These are phyloP conservation scores for Populus hybrid DNA, from an alignment of 441 rosid genomes.

Conservation along the genomic window DNA sequence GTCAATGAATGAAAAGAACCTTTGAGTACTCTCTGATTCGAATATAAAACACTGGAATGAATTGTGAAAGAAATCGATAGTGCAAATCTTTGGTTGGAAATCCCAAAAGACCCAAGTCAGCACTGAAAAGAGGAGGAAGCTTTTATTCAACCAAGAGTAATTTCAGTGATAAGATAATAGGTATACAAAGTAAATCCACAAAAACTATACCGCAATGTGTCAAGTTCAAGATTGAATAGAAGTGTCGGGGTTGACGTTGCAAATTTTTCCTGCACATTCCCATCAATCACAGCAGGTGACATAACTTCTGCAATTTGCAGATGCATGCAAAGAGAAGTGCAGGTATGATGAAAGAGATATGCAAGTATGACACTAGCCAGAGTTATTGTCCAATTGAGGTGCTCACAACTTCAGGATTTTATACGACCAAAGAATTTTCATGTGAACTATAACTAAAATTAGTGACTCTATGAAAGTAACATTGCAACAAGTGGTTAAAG, in stretches of 20 bases:
- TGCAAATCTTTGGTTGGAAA: constrained; percentile 94
- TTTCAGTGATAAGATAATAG: constrained; percentile 6
- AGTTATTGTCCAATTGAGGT: neutral
- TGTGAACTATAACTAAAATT: neutral
- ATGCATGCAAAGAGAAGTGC: neutral
- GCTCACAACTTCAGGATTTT: neutral
- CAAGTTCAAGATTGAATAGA: constrained; percentile 90
- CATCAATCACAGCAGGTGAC: constrained; percentile 12
- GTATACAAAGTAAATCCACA: constrained; percentile 11
- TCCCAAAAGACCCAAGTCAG: constrained; percentile 90
- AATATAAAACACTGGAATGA: constrained; percentile 75
- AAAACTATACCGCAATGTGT: constrained; percentile 74
- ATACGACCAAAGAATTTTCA: neutral
- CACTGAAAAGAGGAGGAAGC: constrained; percentile 47
- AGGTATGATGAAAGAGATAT: neutral
- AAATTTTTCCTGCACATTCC: constrained; percentile 65
- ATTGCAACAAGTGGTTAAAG: neutral
- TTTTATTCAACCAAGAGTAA: constrained; percentile 19
- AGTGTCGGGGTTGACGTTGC: constrained; percentile 75
- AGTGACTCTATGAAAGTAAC: neutral
- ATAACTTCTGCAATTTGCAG: neutral
- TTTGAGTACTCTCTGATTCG: constrained; percentile 92
- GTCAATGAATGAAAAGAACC: constrained; percentile 40
- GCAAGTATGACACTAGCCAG: neutral
- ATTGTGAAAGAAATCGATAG: constrained; percentile 86